phyloP scores from a whole-genome alignment of 2,329 filamentous ascomycete genomes.

The Ramularia endophylla region DNA sequence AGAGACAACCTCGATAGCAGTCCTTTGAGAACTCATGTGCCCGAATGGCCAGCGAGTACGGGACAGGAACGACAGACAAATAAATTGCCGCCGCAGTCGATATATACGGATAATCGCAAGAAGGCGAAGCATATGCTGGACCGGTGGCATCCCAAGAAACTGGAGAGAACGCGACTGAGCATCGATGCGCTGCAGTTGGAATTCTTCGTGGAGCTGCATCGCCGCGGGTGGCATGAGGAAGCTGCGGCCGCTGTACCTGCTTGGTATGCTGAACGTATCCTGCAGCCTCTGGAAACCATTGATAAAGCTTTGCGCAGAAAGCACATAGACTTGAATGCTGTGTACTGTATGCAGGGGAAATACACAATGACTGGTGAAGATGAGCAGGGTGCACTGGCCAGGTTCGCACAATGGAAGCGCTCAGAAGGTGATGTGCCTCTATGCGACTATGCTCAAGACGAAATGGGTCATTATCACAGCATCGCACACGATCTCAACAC shows the following conservation, averaged over 20 bases:
- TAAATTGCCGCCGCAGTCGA: slow-evolving; percentile 39
- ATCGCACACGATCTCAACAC: slow-evolving; percentile 22
- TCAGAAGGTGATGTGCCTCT: slow-evolving; percentile 14
- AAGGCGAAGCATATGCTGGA: slow-evolving; percentile 29
- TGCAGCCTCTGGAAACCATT: slow-evolving; percentile 2
- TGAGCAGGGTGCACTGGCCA: neutral
- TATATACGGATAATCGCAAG: slow-evolving; percentile 35
- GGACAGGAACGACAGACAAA: slow-evolving; percentile 20
- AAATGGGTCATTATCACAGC: slow-evolving; percentile 30
- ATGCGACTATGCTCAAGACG: slow-evolving; percentile 34
- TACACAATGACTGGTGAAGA: neutral
- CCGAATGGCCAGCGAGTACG: slow-evolving; percentile 37
- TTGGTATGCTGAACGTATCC: slow-evolving; percentile 16
- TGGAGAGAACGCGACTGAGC: slow-evolving; percentile 36
- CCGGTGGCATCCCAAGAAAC: slow-evolving; percentile 38
- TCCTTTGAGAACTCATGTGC: slow-evolving; percentile 3
- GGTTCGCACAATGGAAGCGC: neutral
- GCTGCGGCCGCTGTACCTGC: slow-evolving; percentile 21
- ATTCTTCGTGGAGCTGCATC: slow-evolving; percentile 27
- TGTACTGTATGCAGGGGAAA: neutral
- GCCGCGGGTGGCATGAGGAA: slow-evolving; percentile 9
- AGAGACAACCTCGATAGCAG: slow-evolving; percentile 14
- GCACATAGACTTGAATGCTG: neutral
- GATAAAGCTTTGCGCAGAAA: slow-evolving; percentile 6
- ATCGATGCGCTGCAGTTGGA: slow-evolving; percentile 36